phyloP scores from a whole-genome alignment of 345 rosid genomes.

The Eucalyptus shirleyi region DNA sequence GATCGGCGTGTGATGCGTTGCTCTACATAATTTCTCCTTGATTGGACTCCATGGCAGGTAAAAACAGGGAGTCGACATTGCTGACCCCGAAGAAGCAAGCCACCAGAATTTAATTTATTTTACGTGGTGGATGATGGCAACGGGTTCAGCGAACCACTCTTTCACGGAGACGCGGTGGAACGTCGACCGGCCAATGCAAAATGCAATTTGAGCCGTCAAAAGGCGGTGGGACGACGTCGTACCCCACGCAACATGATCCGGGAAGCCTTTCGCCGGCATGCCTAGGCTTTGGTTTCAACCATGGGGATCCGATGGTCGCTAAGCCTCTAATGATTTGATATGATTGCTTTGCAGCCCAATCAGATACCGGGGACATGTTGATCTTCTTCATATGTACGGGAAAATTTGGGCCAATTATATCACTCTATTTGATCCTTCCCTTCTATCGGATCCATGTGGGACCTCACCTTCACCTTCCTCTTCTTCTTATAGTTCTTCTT shows the following conservation, averaged over 20 bases:
- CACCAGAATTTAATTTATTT: not conserved
- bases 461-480: not conserved
- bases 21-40: not conserved
- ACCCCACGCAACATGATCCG: not conserved
- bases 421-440: not conserved
- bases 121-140: not conserved
- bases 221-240: not conserved
- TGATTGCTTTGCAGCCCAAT: not conserved
- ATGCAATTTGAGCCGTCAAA: not conserved
- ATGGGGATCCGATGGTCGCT: not conserved
- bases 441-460: not conserved
- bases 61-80: not conserved
- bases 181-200: not conserved
- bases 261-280: not conserved
- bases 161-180: not conserved
- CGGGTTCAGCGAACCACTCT: not conserved
- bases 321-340: not conserved
- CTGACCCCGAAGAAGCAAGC: not conserved
- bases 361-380: not conserved
- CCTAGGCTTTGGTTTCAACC: not conserved
- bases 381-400: not conserved
- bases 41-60: not conserved
- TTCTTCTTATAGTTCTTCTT: too few species aligned
- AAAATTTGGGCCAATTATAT: not conserved
- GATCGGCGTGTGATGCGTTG: not conserved